phyloP scores from a whole-genome alignment of 2,329 filamentous ascomycete species.

The Aspergillus sp. region DNA sequence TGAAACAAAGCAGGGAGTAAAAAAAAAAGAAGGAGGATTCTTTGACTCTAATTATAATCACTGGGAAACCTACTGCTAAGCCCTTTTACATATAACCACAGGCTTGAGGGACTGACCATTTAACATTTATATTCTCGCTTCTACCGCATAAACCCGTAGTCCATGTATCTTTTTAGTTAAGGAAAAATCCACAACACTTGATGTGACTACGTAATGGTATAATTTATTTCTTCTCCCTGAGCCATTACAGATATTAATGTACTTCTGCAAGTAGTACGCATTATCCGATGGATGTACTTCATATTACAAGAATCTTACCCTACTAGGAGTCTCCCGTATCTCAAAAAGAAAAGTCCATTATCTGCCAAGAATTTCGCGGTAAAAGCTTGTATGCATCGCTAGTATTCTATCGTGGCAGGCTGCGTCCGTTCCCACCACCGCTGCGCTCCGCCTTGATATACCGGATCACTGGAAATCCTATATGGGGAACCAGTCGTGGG shows the following conservation, averaged over 20 bases:
- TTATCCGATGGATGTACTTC: background rate
- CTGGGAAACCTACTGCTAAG: background rate
- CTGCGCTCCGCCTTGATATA: constrained; percentile 34
- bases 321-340: background rate
- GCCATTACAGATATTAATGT: background rate
- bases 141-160: background rate
- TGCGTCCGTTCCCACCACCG: constrained; percentile 40
- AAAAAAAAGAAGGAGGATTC: background rate
- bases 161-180: background rate
- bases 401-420: constrained; percentile 34
- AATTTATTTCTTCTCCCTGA: background rate
- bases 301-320: background rate
- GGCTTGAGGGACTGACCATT: background rate
- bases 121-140: background rate
- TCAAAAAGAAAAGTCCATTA: background rate
- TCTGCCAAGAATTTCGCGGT: background rate
- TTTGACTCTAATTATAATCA: no score
- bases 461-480: constrained; percentile 40
- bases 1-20: background rate
- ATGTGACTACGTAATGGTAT: background rate
- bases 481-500: constrained; percentile 35
- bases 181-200: background rate
- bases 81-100: no score
- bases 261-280: no score
- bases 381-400: constrained; percentile 12